Evolutionary conservation across 192 early-diverging fungal species (phyloP), one percentile per base, ranked within the genome.

Genomic region (Linnemannia hyalina): DNA sequence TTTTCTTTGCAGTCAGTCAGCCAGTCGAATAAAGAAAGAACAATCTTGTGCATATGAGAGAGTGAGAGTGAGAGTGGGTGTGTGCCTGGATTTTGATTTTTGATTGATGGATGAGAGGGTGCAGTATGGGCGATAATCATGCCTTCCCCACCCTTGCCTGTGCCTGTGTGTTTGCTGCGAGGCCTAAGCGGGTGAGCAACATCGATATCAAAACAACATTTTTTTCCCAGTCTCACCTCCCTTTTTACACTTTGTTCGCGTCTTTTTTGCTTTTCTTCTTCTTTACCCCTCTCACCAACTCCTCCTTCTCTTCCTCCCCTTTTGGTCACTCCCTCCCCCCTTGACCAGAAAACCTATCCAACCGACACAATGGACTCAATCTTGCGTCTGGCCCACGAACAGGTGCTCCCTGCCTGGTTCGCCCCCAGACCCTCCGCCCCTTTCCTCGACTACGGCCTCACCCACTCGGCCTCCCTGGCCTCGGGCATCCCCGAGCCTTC

Each of bases 401-500:
- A 57, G 32, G 68, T 68, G 60, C 70, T 85, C 22, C 83, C 83
- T 10, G 74, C 74, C 65, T 85, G 83, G 83, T 85, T 85, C 75
- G 78, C 74, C 18, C 83, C 83, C 55, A 73, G 60, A 47, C 69
- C 60, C 6, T 41, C 78, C 26, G 47, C 83, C 63, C 75, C 78
- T 2, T 85, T 80, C 47, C 78, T 85, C n/a, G 84, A 86, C 75
- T 86, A 86, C 69, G 84, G 84, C 46, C 57, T 86, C 29, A 86
- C 87, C 35, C 54, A 73, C 9, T 75, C 87, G 1, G 18, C 85
- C 52, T 85, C 80, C 35, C 80, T 70, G 23, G 71, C 74, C 54
- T 88, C 88, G n/a, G 91, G 91, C 5, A 70, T 92, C 23, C 91
- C 91, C 7, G 92, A 93, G 74, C 82, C 90, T 6, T 82, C 90